These are phyloP conservation scores for Rhodotorula mucilaginosa DNA, from an alignment of 1,284 basidiomycete species.

Conservation along the genomic window DNA sequence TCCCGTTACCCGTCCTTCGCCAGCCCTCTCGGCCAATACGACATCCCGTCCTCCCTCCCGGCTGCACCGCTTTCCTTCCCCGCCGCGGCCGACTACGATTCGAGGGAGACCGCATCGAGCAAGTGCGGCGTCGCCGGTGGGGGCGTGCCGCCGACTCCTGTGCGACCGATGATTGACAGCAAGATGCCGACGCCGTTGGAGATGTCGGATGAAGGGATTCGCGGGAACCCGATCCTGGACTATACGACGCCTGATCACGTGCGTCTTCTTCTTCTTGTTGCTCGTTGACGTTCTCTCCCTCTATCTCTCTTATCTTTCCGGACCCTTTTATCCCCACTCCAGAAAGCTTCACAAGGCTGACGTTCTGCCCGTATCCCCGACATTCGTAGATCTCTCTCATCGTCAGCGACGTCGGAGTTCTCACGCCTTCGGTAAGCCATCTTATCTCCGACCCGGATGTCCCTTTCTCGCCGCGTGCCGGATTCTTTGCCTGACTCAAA, in stretches of 20 bases:
- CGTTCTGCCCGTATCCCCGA: neutral
- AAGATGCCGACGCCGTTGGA: conserved; percentile 41
- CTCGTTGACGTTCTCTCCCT: neutral
- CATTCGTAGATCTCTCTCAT: conserved; percentile 66
- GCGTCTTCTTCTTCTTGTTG: neutral
- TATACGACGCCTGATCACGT: conserved; percentile 50
- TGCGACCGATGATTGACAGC: conserved; percentile 39
- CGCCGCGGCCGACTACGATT: conserved; percentile 39
- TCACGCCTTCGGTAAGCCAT: conserved; percentile 69
- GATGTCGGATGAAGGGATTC: conserved; percentile 52
- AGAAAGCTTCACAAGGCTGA: no score
- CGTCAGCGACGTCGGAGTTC: conserved; percentile 84
- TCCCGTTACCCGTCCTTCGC: neutral
- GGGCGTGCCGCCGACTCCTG: conserved; percentile 36
- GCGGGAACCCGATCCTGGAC: conserved; percentile 53
- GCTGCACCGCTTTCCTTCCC: conserved; percentile 35
- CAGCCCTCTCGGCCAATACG: conserved; percentile 86
- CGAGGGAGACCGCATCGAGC: neutral
- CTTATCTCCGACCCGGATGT: neutral
- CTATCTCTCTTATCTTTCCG: neutral
- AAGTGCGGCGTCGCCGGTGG: conserved; percentile 41
- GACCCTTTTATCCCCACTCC: no score
- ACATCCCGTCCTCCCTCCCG: conserved; percentile 62
- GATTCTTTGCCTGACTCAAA: neutral
- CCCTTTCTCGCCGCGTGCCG: neutral